These are phyloP conservation scores for Cymbopogon flexuosus DNA, from an alignment of 202 grass and related monocot genomes.

Conservation along the genomic window DNA sequence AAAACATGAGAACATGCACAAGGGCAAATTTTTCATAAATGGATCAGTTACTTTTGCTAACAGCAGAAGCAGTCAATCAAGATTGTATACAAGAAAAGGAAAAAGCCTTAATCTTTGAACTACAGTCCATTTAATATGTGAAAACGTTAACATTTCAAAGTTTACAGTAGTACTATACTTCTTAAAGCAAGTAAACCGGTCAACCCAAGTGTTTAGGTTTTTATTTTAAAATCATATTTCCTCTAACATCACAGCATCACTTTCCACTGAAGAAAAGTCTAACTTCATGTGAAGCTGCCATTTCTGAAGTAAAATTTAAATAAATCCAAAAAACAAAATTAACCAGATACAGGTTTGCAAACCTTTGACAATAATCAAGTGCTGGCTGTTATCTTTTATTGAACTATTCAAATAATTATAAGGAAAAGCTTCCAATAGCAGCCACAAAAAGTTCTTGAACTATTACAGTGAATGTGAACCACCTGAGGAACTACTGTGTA, in stretches of 20 bases:
- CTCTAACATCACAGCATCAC: neutral
- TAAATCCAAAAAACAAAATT: neutral
- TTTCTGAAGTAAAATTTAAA: neutral
- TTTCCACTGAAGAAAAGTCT: conserved; percentile 2
- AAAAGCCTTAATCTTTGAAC: neutral
- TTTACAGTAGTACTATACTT: neutral
- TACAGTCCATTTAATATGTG: neutral
- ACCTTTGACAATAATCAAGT: neutral
- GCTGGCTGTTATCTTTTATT: neutral
- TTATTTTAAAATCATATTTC: neutral
- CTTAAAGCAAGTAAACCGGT: neutral
- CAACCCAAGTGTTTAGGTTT: neutral
- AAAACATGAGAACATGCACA: conserved; percentile 22
- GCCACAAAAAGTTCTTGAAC: neutral
- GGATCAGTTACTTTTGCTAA: neutral
- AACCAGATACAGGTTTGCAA: neutral
- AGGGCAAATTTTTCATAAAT: neutral
- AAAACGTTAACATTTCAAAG: neutral
- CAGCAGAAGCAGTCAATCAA: conserved; percentile 6
- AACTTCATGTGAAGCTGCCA: neutral
- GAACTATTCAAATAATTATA: neutral
- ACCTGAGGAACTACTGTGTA: neutral
- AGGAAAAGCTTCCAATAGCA: neutral
- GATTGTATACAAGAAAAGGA: neutral
- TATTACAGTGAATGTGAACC: neutral